phyloP scores from a whole-genome alignment of 2,329 filamentous ascomycete species.

The Lasiodiplodia hormozganensis region DNA sequence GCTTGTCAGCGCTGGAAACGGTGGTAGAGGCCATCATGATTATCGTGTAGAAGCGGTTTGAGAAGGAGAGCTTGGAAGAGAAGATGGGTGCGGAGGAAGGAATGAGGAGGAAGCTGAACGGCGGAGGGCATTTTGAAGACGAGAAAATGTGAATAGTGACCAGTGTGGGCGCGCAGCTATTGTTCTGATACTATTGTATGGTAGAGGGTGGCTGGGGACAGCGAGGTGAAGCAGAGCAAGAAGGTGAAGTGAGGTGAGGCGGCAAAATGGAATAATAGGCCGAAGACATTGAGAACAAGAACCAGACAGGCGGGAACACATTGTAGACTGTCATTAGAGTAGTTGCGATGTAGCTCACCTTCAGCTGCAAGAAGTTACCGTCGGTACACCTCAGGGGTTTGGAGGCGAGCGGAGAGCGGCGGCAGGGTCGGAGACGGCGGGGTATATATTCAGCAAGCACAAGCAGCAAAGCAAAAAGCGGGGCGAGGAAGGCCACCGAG shows the following conservation, averaged over 20 bases:
- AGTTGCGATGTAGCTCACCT: constrained; percentile 1
- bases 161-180: neutral
- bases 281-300: neutral
- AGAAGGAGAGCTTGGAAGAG: constrained; percentile 1
- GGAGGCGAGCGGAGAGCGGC: constrained; percentile 6
- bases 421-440: constrained; percentile 6
- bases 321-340: neutral
- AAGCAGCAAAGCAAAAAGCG: constrained; percentile 14
- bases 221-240: too few relatives aligned
- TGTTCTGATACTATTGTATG: neutral
- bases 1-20: neutral
- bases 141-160: neutral
- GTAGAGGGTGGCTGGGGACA: neutral
- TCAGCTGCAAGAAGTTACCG: neutral
- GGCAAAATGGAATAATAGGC: neutral
- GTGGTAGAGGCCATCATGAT: neutral
- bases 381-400: constrained; percentile 17
- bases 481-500: neutral
- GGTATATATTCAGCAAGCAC: constrained; percentile 17
- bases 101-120: neutral
- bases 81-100: neutral
- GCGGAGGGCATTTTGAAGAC: neutral
- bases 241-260: neutral
- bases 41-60: neutral
- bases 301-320: neutral